These are phyloP conservation scores for Kodamaea kakaduensis DNA, from an alignment of 805 yeast genomes.

Conservation along the genomic window DNA sequence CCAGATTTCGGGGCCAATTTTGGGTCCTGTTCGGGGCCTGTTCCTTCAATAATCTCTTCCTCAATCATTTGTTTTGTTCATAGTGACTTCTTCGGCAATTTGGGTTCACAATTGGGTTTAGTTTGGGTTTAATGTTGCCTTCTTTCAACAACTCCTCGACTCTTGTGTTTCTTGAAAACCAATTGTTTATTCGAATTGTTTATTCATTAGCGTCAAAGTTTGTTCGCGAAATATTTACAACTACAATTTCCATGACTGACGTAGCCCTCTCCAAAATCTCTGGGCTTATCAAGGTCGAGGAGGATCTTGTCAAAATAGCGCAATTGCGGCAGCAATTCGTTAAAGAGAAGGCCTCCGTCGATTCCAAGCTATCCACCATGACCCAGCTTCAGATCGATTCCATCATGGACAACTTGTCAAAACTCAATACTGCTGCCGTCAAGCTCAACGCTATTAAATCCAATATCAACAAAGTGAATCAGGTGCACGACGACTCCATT, in stretches of 20 bases:
- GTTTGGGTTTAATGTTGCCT: no score
- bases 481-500: conserved; percentile 53
- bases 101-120: no score
- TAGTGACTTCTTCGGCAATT: no score
- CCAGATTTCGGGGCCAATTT: no score
- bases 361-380: conserved; percentile 67
- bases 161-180: neutral
- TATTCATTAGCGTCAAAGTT: neutral
- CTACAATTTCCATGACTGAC: conserved; percentile 29
- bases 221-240: neutral
- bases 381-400: conserved; percentile 61
- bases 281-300: conserved; percentile 39
- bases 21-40: no score
- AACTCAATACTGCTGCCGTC: conserved; percentile 43
- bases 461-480: conserved; percentile 41
- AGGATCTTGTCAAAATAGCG: conserved; percentile 53
- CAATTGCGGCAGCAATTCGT: conserved; percentile 50
- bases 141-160: no score
- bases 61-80: no score
- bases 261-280: conserved; percentile 39
- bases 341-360: conserved; percentile 73
- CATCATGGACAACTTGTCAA: conserved; percentile 49
- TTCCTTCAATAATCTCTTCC: no score
- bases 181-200: no score
- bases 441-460: conserved; percentile 35